phyloP scores from a whole-genome alignment of 345 rosid species.

The Fremontodendron californicum region DNA sequence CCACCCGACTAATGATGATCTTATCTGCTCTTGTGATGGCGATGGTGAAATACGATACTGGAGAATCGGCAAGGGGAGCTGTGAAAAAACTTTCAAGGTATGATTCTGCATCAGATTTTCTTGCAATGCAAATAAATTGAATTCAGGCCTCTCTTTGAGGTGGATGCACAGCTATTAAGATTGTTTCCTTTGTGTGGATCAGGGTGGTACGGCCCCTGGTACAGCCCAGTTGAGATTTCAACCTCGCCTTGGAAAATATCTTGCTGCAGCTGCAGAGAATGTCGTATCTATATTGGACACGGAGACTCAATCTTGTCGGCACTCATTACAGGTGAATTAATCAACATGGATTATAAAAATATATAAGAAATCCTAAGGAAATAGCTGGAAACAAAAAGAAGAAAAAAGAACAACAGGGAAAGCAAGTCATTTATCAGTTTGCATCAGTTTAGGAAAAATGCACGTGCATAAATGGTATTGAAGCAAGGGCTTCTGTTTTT shows the following conservation, averaged over 20 bases:
- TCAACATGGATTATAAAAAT: neutral
- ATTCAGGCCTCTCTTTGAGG: neutral
- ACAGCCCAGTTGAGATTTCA: conserved; percentile 78
- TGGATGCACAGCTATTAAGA: neutral
- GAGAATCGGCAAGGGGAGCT: conserved; percentile 83
- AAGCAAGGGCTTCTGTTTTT: neutral
- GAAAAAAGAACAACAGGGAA: neutral
- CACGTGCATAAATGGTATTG: neutral
- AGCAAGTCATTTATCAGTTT: neutral
- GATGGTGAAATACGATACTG: conserved; percentile 91
- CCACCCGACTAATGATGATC: conserved; percentile 87
- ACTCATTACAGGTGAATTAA: conserved; percentile 60
- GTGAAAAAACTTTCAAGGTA: conserved; percentile 79
- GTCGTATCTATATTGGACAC: conserved; percentile 77
- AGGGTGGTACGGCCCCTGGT: conserved; percentile 82
- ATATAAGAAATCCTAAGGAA: neutral
- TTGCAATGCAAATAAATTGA: neutral
- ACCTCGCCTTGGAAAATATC: conserved; percentile 82
- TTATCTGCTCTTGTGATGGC: conserved; percentile 88
- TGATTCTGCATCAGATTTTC: neutral
- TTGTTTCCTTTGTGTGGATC: conserved; percentile 17
- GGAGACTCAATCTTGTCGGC: conserved; percentile 73
- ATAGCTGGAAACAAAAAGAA: neutral
- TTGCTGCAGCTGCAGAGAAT: conserved; percentile 81
- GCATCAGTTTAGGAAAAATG: neutral